Percentiles rank a stretch among this genome's conserved stretches.
Conservation (phyloP, 106 monocot genomes). For the Dioscorea dumetorum region DNA sequence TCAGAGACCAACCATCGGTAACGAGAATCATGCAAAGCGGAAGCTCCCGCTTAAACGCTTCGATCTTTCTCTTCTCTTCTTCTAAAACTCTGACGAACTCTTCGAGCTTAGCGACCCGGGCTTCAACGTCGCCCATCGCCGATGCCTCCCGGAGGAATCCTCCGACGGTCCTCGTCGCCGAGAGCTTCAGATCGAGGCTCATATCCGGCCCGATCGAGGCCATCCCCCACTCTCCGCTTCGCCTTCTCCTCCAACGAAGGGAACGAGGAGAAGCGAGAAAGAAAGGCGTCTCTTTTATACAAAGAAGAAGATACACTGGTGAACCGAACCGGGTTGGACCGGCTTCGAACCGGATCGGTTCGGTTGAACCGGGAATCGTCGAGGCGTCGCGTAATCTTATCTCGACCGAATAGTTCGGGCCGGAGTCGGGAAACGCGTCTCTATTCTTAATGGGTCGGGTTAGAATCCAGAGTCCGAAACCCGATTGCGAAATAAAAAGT, state of each 20-base stretch:
- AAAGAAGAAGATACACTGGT: neutral
- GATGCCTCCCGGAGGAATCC: slow-evolving; percentile 13
- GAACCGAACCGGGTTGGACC: neutral
- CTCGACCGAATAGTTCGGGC: neutral
- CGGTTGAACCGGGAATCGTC: neutral
- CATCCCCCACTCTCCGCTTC: neutral
- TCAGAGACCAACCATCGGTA: neutral
- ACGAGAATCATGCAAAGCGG: slow-evolving; percentile 49
- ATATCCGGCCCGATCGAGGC: slow-evolving; percentile 28
- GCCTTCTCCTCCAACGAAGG: neutral
- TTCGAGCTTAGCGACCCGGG: slow-evolving; percentile 23
- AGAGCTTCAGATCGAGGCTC: slow-evolving; percentile 48
- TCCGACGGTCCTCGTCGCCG: slow-evolving; percentile 13
- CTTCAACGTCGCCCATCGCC: slow-evolving; percentile 2
- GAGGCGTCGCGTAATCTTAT: too few relatives aligned
- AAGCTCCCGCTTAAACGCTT: slow-evolving; percentile 80
- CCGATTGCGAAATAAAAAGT: neutral
- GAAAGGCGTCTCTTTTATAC: neutral
- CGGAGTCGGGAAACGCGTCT: neutral
- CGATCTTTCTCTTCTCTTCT: slow-evolving; percentile 71
- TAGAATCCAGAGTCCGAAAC: neutral
- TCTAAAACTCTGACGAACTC: slow-evolving; percentile 34
- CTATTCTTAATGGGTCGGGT: neutral
- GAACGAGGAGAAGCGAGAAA: neutral
- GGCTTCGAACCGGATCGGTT: neutral